These are phyloP conservation scores for Phycomyces nitens DNA, from an alignment of 192 early-diverging fungal species.

Conservation along the genomic window DNA sequence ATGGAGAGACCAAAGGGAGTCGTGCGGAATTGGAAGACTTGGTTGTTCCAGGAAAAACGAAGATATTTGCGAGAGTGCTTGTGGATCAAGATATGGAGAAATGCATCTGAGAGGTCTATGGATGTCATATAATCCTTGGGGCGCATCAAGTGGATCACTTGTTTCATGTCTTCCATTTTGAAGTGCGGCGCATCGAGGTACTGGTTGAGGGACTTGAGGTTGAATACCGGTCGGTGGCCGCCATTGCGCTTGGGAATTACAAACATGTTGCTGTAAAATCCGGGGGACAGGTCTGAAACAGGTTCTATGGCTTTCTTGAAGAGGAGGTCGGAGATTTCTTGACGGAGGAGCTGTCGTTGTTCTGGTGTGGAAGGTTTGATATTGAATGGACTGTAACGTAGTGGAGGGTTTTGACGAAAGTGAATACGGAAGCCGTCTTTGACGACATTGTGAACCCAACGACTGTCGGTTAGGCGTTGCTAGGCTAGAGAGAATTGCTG, in stretches of 20 bases:
- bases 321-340: slow-evolving; percentile 27
- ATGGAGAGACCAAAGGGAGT: slow-evolving; percentile 9
- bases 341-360: slow-evolving; percentile 5
- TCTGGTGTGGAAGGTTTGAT: slow-evolving; percentile 5
- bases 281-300: slow-evolving; percentile 1
- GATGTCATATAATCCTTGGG: too few relatives aligned
- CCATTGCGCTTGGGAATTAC: slow-evolving; percentile 28
- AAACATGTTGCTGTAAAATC: slow-evolving; percentile 33
- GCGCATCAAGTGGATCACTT: too few relatives aligned
- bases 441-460: slow-evolving; percentile 15
- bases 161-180: slow-evolving; percentile 31
- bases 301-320: slow-evolving; percentile 27
- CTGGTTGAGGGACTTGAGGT: slow-evolving; percentile 6
- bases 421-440: slow-evolving; percentile 20
- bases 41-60: too few relatives aligned
- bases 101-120: too few relatives aligned
- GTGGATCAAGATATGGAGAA: too few relatives aligned
- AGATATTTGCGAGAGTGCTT: too few relatives aligned
- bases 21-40: slow-evolving; percentile 23
- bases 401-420: slow-evolving; percentile 12
- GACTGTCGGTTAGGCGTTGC: slow-evolving; percentile 10
- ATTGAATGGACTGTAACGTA: slow-evolving; percentile 1
- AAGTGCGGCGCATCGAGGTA: slow-evolving; percentile 10
- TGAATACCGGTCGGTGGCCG: slow-evolving; percentile 30
- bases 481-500: slow-evolving; percentile 17